Evolutionary conservation across 2,329 filamentous ascomycete genomes (phyloP), one percentile per base, ranked within the genome.

Genomic region (Rutstroemia sydowiana): DNA sequence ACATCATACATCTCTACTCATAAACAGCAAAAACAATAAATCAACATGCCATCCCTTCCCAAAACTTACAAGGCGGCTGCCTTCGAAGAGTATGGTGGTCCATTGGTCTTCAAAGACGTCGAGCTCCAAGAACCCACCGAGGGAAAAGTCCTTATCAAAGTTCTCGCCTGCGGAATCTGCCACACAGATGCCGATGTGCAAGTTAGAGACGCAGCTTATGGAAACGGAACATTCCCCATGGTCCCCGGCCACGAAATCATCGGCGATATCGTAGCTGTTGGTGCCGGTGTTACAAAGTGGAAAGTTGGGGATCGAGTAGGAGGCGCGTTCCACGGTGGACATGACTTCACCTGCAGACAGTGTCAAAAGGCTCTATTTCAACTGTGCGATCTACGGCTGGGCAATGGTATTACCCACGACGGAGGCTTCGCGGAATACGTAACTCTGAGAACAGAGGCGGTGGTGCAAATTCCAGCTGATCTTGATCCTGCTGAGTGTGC

Each of bases 201-300:
- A 45, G 43, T 62, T 2, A 79, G 80, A 26, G 4, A 26, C 4
- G 23, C 23, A 21, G 61, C 67, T 4, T 69, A 84, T 40, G 79
- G 78, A 10, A 73, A 78, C 40, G 60, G 74, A 18, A n/a, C n/a
- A n/a, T 83, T 78, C 60, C 84, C 84, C 1, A 74, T 79, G 5
- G 69, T 82, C 2, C 81, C 84, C 0, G 87, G 87, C 20, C 87
- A 91, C 67, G 86, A 90, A 65, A 71, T 85, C 31, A 77, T 90
- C 50, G 85, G 86, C 10, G 77, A 79, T 11, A 73, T 90, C 3
- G 82, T 79, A 14, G 77, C 77, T 6, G 65, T 87, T 0, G 80
- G 81, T 5, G 70, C 75, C 0, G 70, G 66, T 2, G 82, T 84
- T 47, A 76, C 73, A 51, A 70, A 71, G 21, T 82, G 84, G 71